Conservation (phyloP, 108 stramenopile species). For the Conticribra weissflogii region DNA sequence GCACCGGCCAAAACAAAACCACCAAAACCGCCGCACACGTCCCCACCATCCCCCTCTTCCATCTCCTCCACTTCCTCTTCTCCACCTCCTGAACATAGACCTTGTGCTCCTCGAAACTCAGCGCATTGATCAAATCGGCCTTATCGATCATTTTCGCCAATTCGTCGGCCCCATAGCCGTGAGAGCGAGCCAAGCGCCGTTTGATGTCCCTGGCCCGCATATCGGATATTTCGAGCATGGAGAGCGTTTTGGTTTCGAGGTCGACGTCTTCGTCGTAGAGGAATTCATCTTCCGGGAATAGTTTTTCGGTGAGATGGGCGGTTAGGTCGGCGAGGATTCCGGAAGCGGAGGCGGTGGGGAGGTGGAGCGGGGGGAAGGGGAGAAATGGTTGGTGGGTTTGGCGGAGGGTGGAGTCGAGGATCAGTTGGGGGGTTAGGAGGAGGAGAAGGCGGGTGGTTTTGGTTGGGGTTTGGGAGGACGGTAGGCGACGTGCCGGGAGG, state of each 20-base stretch:
- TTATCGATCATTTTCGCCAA: conserved; percentile 85
- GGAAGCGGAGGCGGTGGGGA: conserved; percentile 20
- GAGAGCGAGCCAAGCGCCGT: conserved; percentile 70
- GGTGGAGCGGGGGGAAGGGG: background rate
- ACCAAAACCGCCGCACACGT: conserved; percentile 59
- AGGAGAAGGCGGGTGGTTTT: background rate
- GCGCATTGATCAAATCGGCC: conserved; percentile 81
- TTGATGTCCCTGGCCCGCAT: conserved; percentile 86
- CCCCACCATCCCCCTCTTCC: conserved; percentile 52
- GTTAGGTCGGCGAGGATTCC: conserved; percentile 30
- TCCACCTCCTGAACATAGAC: conserved; percentile 53
- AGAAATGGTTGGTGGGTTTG: background rate
- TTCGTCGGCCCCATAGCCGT: conserved; percentile 82
- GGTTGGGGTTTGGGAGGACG: background rate
- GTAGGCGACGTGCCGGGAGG: no score
- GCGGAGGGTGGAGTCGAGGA: no score
- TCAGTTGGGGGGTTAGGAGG: background rate
- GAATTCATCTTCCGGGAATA: conserved; percentile 46
- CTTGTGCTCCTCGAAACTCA: conserved; percentile 85
- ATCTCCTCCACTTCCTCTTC: conserved; percentile 53
- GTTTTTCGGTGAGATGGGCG: conserved; percentile 6
- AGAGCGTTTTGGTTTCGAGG: conserved; percentile 49
- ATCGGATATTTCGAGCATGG: conserved; percentile 70
- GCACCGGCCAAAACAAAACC: conserved; percentile 73
- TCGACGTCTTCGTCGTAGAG: conserved; percentile 12